Base-by-base conservation (phyloP, 495 filamentous ascomycete genomes). In the Pyronema domesticum region DNA sequence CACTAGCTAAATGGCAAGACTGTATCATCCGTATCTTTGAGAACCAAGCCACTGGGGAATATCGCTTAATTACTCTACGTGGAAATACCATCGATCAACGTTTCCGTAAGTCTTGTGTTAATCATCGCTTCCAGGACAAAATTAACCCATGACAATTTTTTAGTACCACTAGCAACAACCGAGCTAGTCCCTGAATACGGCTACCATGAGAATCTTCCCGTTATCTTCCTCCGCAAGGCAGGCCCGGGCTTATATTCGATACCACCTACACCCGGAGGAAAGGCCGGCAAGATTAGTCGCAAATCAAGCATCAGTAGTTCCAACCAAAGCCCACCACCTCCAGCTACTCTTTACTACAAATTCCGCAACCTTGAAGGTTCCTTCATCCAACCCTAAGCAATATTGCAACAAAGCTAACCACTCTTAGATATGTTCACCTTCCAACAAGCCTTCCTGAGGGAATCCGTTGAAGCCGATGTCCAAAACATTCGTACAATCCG, bases 161-260 rank as follows among this genome's bases (percentile, higher is more conserved):
- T 18, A 63, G 60, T 63, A 51, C 43, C 37, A 6, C 44, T 52
- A 0, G 46, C 47, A 50, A 48, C 54, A 13, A 51, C 60, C 13
- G 60, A 63, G 45, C 17, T 63, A 18, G 45, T 63, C 13, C 60
- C 59, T 1, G 58, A 61, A 50, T 64, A 64, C 42, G 61, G 53
- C 13, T 64, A 63, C 36, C 36, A 55, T 8, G 51, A 55, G 13
- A 62, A 47, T 19, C 6, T 56, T 11, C 61, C 61, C 4, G 60
- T 64, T 13, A 54, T 64, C 17, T 64, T 56, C 51, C 44, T 63
- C 19, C 61, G 61, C 35, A 59, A 51, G 57, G 54, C 14, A 49
- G 44, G 9, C 14, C 55, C 11, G 30, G 58, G 58, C 17, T 37
- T 50, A 9, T 61, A 60, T 19, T 62, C 60, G 3, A 42, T 53